Conservation (phyloP, 305 asterid genomes). For the Coffea humblotiana region DNA sequence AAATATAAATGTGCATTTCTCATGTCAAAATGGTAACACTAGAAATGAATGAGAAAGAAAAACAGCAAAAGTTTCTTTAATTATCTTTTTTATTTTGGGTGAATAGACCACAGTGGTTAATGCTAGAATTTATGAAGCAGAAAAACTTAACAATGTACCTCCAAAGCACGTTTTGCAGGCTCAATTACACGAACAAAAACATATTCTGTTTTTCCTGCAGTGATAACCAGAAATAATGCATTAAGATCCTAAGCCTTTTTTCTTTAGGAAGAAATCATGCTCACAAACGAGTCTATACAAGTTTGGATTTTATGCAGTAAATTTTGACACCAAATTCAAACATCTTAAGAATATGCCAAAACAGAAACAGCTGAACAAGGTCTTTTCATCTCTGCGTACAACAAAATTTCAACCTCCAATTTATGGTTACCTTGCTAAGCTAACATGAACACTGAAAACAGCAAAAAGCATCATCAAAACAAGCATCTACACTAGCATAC, state of each 20-base stretch:
- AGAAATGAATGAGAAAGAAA: neutral
- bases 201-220: slow-evolving; percentile 86
- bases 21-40: neutral
- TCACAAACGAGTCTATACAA: neutral
- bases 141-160: slow-evolving; percentile 46
- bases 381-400: neutral
- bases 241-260: neutral
- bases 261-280: neutral
- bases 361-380: slow-evolving; percentile 3
- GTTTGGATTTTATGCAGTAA: slow-evolving; percentile 1
- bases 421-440: neutral
- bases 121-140: neutral
- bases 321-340: neutral
- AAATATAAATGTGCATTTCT: neutral
- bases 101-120: neutral
- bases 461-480: slow-evolving; percentile 10
- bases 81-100: neutral
- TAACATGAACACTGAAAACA: slow-evolving; percentile 6
- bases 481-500: slow-evolving; percentile 34
- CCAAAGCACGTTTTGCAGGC: slow-evolving; percentile 71
- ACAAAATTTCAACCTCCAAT: neutral
- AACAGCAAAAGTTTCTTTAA: neutral
- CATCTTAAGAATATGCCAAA: neutral
- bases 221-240: slow-evolving; percentile 4
- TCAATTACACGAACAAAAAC: slow-evolving; percentile 66